Percentiles rank a stretch among this genome's conserved stretches.
phyloP scores from a whole-genome alignment of 495 filamentous ascomycete species.

The Talaromyces adpressus region DNA sequence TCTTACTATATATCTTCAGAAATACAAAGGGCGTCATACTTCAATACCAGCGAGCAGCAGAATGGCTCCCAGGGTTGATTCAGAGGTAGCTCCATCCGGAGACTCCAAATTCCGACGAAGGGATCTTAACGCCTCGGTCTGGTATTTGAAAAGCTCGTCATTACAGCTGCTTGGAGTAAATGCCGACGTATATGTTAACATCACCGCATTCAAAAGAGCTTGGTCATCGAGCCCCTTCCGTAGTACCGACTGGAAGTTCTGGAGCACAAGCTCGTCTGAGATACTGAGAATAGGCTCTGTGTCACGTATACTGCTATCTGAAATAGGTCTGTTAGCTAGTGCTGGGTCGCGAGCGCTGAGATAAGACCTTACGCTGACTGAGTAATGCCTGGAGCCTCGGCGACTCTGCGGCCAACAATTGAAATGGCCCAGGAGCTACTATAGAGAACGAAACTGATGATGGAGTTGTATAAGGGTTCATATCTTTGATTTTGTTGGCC shows the following conservation, averaged over 20 bases:
- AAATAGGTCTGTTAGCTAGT: background rate
- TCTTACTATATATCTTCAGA: background rate
- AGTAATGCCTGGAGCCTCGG: slow-evolving; percentile 22
- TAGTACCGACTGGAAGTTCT: slow-evolving; percentile 27
- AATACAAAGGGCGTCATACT: slow-evolving; percentile 16
- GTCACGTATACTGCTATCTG: slow-evolving; percentile 14
- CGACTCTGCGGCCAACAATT: slow-evolving; percentile 23
- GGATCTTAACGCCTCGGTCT: slow-evolving; percentile 20
- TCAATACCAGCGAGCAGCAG: slow-evolving; percentile 28
- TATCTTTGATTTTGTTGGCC: background rate
- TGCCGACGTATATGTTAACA: slow-evolving; percentile 26
- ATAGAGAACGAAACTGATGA: background rate
- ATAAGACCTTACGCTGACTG: slow-evolving; percentile 18
- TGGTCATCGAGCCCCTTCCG: slow-evolving; percentile 20
- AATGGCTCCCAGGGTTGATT: slow-evolving; percentile 33
- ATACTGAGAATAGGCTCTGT: slow-evolving; percentile 28
- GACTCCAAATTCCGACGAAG: slow-evolving; percentile 25
- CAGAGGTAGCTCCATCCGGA: slow-evolving; percentile 17
- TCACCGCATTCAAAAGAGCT: slow-evolving; percentile 29
- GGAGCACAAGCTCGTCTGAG: slow-evolving; percentile 25
- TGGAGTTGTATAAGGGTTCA: background rate
- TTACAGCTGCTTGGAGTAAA: slow-evolving; percentile 15
- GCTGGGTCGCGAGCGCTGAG: background rate
- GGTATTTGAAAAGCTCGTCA: slow-evolving; percentile 24
- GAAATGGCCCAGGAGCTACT: slow-evolving; percentile 18